These are phyloP conservation scores for Ichthyophthirius multifiliis DNA, from an alignment of 169 alveolate genomes.

Conservation along the genomic window DNA sequence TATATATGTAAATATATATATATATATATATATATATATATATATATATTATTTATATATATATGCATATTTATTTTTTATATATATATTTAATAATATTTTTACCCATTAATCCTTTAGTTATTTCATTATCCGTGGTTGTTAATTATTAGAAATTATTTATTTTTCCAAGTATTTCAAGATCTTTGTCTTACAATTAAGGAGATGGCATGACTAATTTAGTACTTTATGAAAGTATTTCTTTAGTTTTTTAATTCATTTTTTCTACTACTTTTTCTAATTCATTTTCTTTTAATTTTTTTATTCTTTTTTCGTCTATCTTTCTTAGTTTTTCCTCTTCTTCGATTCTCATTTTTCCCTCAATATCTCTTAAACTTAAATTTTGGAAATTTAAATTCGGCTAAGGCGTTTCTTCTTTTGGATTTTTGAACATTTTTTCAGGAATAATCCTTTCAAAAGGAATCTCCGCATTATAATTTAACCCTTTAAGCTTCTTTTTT, in stretches of 20 bases:
- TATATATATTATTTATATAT: too few relatives aligned
- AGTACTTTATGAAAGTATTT: conserved; percentile 44
- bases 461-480: conserved; percentile 93
- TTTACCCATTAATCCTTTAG: conserved; percentile 52
- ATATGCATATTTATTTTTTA: neutral
- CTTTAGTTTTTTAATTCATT: conserved; percentile 80
- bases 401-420: conserved; percentile 82
- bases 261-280: conserved; percentile 90
- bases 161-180: conserved; percentile 44
- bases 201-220: conserved; percentile 81
- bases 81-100: neutral
- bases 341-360: conserved; percentile 90
- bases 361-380: conserved; percentile 82
- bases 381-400: conserved; percentile 77
- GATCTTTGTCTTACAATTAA: conserved; percentile 73
- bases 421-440: conserved; percentile 91
- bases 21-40: too few relatives aligned
- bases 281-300: conserved; percentile 90
- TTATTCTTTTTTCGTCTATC: conserved; percentile 91
- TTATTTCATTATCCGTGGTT: conserved; percentile 36
- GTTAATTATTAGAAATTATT: conserved; percentile 14
- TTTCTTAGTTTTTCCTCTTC: conserved; percentile 88
- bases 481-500: conserved; percentile 86
- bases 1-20: too few relatives aligned
- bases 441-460: conserved; percentile 96